Base-by-base conservation (phyloP, 148 eudicot species). In the Chenopodium quinoa region DNA sequence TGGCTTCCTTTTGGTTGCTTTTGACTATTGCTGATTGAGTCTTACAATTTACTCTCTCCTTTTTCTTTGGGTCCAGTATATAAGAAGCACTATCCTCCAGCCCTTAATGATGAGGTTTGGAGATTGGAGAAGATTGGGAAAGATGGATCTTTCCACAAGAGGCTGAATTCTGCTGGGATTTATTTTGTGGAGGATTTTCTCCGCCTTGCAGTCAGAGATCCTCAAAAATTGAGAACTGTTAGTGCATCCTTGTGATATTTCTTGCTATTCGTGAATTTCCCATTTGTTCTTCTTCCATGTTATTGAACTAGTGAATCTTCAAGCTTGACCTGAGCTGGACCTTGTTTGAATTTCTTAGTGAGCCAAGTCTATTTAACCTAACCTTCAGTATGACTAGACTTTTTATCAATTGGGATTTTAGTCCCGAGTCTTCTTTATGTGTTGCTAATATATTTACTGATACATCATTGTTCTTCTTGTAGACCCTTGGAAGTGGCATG, bases 401-500 rank as follows among this genome's bases (percentile, higher is more conserved):
- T 23, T 7, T 46, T 47, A 46, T 46, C 8, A 32, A 40, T 4
- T 22, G 1, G 72, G 48, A 4, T 40, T 69, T 71, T 69, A 22
- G 12, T 73, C 62, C 25, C 46, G 19, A 4, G 7, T 40, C 58
- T 62, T 73, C 46, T 17, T 77, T 67, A 19, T 32, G 8, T 12
- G 0, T 71, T 84, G 58, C 77, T 63, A 48, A 20, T 50, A 69
- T n/a, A 12, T 58, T 54, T 74, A 63, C 44, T 77, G 78, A 69
- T 66, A 20, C 63, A 9, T 81, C 25, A 46, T 78, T 75, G 10
- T 20, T 79, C 8, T 85, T 34, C 50, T 75, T 70, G 77, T 86
- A 95, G 98, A 95, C 84, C 78, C 97, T 95, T 75, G 98, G 98
- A 78, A 95, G 98, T 87, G 98, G 98, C 37, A 95, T 95, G 98